These are phyloP conservation scores for Amoeboaphelidium protococcarum DNA, from an alignment of 371 early-diverging fungal species.

Conservation along the genomic window DNA sequence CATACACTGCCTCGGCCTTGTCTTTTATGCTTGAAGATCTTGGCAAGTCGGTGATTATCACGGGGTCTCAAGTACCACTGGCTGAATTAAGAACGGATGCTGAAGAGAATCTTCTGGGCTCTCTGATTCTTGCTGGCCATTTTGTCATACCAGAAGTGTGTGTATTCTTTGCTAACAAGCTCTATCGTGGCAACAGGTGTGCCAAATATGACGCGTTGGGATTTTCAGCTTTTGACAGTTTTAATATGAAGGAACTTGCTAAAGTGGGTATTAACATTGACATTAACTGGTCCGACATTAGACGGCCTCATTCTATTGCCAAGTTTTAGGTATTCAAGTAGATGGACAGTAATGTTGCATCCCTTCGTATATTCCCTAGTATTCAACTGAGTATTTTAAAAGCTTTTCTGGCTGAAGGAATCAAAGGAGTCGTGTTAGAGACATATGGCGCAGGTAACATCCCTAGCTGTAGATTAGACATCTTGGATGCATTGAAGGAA, in stretches of 20 bases:
- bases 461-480: constrained; percentile 51
- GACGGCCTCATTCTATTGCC: constrained; percentile 55
- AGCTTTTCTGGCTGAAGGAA: constrained; percentile 56
- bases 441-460: constrained; percentile 92
- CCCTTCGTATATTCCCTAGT: constrained; percentile 77
- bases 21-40: constrained; percentile 86
- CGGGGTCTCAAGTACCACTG: constrained; percentile 80
- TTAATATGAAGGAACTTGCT: constrained; percentile 66
- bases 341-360: constrained; percentile 62
- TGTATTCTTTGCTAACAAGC: constrained; percentile 73
- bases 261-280: constrained; percentile 83
- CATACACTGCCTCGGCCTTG: constrained; percentile 36
- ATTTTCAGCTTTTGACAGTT: constrained; percentile 88
- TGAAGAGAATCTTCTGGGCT: constrained; percentile 72
- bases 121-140: constrained; percentile 62
- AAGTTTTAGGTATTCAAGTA: constrained; percentile 51
- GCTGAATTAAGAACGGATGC: constrained; percentile 92
- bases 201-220: constrained; percentile 77
- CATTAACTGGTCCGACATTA: constrained; percentile 66
- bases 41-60: constrained; percentile 89
- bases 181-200: constrained; percentile 88
- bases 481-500: constrained; percentile 50
- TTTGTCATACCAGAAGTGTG: constrained; percentile 91
- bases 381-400: constrained; percentile 61
- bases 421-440: constrained; percentile 77